Conservation (phyloP, 2,329 filamentous ascomycete species). For the Nectriaceae sp. region DNA sequence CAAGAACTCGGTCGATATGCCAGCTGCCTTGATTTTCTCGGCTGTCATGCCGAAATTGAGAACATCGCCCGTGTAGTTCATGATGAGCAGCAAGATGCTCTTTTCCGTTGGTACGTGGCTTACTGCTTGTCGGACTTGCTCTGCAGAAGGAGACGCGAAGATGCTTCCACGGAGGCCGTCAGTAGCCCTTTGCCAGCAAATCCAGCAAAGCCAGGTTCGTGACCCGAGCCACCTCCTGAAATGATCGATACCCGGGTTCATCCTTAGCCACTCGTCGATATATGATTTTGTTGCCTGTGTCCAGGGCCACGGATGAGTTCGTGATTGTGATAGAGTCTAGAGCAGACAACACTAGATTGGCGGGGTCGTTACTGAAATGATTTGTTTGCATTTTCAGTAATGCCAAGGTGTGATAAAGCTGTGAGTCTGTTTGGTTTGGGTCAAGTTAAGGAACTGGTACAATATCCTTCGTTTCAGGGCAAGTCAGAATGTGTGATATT, state of each 20-base stretch:
- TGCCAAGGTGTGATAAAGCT: too few relatives aligned
- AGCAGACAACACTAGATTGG: not conserved
- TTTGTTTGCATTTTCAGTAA: too few relatives aligned
- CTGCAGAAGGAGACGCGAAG: constrained; percentile 64
- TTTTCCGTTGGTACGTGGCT: constrained; percentile 49
- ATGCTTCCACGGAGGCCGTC: constrained; percentile 64
- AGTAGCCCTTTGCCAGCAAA: constrained; percentile 66
- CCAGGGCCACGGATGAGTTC: not conserved
- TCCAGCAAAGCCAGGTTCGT: constrained; percentile 64
- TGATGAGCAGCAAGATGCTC: constrained; percentile 62
- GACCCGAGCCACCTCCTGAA: constrained; percentile 52
- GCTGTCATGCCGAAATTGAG: constrained; percentile 68
- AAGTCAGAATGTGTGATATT: too few relatives aligned
- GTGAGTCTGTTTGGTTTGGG: too few relatives aligned
- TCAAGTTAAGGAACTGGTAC: too few relatives aligned
- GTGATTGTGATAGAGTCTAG: not conserved
- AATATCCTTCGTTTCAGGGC: too few relatives aligned
- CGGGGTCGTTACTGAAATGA: not conserved
- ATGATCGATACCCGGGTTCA: not conserved
- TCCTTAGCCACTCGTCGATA: not conserved
- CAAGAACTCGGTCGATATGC: constrained; percentile 64
- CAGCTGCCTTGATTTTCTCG: constrained; percentile 46
- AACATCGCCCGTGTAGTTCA: constrained; percentile 66
- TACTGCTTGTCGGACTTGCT: constrained; percentile 62
- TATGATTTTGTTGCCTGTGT: not conserved